phyloP scores from a whole-genome alignment of 208 protist genomes.

The Leishmania lainsoni region DNA sequence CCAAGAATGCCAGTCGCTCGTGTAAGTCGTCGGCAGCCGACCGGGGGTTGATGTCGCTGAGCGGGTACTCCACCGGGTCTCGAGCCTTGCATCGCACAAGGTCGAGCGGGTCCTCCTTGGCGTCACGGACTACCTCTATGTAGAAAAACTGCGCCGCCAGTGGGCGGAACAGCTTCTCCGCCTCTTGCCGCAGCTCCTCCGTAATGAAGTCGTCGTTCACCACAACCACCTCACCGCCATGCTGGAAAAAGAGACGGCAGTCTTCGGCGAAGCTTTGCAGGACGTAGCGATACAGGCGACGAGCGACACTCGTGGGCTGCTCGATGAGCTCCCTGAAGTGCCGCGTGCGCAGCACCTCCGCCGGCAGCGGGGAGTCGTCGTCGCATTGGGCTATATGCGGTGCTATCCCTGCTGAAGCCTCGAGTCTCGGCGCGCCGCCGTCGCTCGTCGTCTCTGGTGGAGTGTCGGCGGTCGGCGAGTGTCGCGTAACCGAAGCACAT shows the following conservation, averaged over 20 bases:
- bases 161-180: slow-evolving; percentile 58
- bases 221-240: slow-evolving; percentile 81
- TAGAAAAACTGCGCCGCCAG: slow-evolving; percentile 67
- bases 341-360: slow-evolving; percentile 48
- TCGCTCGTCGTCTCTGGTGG: not conserved
- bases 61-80: slow-evolving; percentile 73
- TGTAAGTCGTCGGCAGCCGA: slow-evolving; percentile 64
- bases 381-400: not conserved
- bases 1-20: slow-evolving; percentile 50
- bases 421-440: slow-evolving; percentile 1
- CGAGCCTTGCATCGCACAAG: slow-evolving; percentile 73
- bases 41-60: slow-evolving; percentile 20
- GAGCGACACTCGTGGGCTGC: slow-evolving; percentile 55
- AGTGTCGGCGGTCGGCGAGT: not conserved
- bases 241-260: slow-evolving; percentile 67
- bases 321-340: slow-evolving; percentile 66
- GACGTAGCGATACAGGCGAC: slow-evolving; percentile 66
- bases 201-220: slow-evolving; percentile 89
- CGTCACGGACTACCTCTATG: slow-evolving; percentile 80
- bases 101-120: slow-evolving; percentile 37
- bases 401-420: slow-evolving; percentile 7
- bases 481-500: not conserved
- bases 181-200: slow-evolving; percentile 72
- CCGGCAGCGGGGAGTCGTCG: slow-evolving; percentile 8
- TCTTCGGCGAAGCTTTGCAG: slow-evolving; percentile 65